Conservation (phyloP, 2,329 filamentous ascomycete genomes). For the Geosmithia putterillii region DNA sequence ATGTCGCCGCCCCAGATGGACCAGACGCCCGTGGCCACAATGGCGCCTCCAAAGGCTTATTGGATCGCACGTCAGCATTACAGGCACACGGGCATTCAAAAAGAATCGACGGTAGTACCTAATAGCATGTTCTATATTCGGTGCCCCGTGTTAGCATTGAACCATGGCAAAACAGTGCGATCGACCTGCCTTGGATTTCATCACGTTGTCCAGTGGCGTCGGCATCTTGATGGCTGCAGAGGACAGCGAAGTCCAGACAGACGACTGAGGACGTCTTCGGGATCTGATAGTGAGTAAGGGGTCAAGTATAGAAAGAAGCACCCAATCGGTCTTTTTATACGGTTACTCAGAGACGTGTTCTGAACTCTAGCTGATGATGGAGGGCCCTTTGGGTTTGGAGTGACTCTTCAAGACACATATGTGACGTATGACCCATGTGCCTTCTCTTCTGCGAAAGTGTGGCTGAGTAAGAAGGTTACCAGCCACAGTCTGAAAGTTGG, state of each 20-base stretch:
- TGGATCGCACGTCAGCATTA: background rate
- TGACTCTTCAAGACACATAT: background rate
- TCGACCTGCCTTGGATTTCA: conserved; percentile 53
- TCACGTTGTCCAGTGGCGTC: conserved; percentile 53
- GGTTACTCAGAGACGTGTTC: background rate
- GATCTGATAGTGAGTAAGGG: background rate
- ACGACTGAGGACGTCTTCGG: no score
- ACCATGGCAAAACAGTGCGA: no score
- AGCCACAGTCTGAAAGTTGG: no score
- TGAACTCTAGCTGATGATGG: background rate
- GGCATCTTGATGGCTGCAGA: conserved; percentile 38
- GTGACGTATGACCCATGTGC: background rate
- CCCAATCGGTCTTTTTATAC: background rate
- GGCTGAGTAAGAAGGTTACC: background rate
- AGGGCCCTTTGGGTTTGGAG: background rate
- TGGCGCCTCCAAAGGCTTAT: conserved; percentile 57
- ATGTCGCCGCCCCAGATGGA: conserved; percentile 77
- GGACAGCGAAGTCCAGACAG: no score
- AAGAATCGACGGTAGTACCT: conserved; percentile 30
- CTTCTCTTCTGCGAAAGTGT: background rate
- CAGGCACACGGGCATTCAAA: background rate
- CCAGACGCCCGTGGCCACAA: conserved; percentile 73
- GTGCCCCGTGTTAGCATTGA: no score
- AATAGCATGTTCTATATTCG: conserved; percentile 56
- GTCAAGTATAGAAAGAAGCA: background rate